These are phyloP conservation scores for Stentor coeruleus DNA, from an alignment of 73 alveolate species.

Conservation along the genomic window DNA sequence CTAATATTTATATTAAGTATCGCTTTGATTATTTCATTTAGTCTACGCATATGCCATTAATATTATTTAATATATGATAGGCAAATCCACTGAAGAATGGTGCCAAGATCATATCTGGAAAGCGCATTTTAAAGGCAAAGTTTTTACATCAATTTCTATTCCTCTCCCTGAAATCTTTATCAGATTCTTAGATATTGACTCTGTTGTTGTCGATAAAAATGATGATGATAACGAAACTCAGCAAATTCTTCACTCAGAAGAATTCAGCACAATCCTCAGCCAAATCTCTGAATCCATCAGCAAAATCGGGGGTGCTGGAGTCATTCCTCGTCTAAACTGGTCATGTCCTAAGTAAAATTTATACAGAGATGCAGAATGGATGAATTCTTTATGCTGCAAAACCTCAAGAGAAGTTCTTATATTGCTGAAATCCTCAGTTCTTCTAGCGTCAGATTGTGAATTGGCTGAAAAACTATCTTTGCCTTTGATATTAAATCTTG, in stretches of 20 bases:
- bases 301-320: background rate
- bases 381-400: background rate
- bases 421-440: background rate
- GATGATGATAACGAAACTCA: background rate
- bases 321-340: background rate
- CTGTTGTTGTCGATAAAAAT: background rate
- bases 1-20: too few relatives aligned
- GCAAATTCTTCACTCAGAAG: background rate
- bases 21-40: too few relatives aligned
- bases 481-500: background rate
- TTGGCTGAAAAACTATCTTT: background rate
- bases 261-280: background rate
- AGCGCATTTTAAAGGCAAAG: background rate
- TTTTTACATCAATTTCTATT: background rate
- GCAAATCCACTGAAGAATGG: background rate
- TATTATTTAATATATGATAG: too few relatives aligned
- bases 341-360: background rate
- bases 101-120: conserved; percentile 17
- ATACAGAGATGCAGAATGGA: conserved; percentile 19
- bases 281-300: background rate
- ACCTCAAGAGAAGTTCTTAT: background rate
- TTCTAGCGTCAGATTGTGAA: background rate
- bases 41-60: too few relatives aligned
- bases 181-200: background rate
- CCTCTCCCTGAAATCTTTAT: background rate